Evolutionary conservation across 352 stramenopile genomes (phyloP).

Genomic region (Detonula confervacea): DNA sequence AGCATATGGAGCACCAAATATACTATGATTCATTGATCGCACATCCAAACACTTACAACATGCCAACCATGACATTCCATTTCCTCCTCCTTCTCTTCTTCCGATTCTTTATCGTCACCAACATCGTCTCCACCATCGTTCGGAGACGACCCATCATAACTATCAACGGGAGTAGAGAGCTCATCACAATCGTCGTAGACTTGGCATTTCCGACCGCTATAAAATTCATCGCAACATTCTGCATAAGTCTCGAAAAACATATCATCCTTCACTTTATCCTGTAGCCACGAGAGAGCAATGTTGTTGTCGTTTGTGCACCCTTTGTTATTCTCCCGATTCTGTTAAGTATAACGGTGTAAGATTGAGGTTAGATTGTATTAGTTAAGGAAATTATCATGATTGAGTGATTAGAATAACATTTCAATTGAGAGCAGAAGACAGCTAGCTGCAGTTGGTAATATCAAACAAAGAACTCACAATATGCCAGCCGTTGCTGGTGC

Average conservation of each 20-base stretch:
- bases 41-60: conserved; percentile 2
- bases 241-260: background rate
- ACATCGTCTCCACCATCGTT: no score
- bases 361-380: no score
- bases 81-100: no score
- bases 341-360: background rate
- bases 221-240: background rate
- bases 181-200: background rate
- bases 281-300: background rate
- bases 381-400: no score
- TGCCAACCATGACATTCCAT: conserved; percentile 8
- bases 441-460: no score
- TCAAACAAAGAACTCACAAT: conserved; percentile 14
- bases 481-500: conserved; percentile 13
- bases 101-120: no score
- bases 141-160: no score
- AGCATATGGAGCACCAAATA: background rate
- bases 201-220: background rate
- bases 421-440: no score
- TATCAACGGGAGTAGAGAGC: no score
- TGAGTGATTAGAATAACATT: background rate
- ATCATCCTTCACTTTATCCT: no score
- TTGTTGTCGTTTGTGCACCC: conserved; percentile 11
- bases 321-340: background rate
- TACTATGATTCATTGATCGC: background rate